A percentile compares a stretch with the other conserved stretches of the same genome.
phyloP scores from a whole-genome alignment of 768 basidiomycete genomes.

The Trametes sanguinea region DNA sequence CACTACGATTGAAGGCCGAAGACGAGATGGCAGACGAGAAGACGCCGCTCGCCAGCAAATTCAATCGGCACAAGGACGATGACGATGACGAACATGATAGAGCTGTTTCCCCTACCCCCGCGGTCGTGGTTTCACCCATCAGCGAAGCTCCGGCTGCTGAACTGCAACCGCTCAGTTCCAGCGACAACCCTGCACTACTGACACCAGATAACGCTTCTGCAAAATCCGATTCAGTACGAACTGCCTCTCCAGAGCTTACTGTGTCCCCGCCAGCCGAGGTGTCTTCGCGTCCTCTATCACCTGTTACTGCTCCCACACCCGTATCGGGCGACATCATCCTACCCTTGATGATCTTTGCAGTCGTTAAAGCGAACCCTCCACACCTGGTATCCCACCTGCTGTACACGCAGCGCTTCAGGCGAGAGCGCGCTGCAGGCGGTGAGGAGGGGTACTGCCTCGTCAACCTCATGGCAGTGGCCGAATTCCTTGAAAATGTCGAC shows the following conservation, averaged over 20 bases:
- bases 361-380: constrained; percentile 89
- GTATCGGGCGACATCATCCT: constrained; percentile 89
- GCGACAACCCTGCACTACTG: constrained; percentile 10
- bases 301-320: constrained; percentile 43
- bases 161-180: neutral
- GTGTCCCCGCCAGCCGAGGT: constrained; percentile 16
- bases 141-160: constrained; percentile 1
- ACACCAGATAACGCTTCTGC: constrained; percentile 9
- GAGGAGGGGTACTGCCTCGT: constrained; percentile 93
- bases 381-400: constrained; percentile 74
- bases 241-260: constrained; percentile 16
- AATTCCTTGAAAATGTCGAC: constrained; percentile 95
- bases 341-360: constrained; percentile 90
- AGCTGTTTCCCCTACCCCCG: constrained; percentile 16
- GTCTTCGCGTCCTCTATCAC: constrained; percentile 13
- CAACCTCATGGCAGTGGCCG: constrained; percentile 92
- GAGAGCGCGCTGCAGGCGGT: constrained; percentile 58
- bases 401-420: constrained; percentile 61
- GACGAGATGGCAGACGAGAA: constrained; percentile 42
- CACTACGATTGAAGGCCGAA: constrained; percentile 72
- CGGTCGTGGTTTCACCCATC: constrained; percentile 13
- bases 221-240: constrained; percentile 6
- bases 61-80: constrained; percentile 7
- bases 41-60: constrained; percentile 30
- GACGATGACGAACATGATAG: constrained; percentile 9